Evolutionary conservation across 805 yeast genomes (phyloP).

Genomic region (Saturnispora silvae): DNA sequence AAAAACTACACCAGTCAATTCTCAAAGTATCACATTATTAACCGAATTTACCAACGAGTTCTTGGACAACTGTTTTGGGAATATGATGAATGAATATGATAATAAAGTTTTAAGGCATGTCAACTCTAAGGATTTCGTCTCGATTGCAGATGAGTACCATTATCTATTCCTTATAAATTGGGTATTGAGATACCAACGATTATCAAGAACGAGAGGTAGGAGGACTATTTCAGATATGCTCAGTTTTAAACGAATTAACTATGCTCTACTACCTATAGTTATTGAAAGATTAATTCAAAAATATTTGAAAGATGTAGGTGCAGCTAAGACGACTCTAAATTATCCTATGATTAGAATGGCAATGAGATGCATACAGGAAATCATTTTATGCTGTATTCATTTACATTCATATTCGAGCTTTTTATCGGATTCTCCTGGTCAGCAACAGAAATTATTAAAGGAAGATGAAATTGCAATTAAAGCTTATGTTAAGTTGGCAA

Average conservation of each 20-base stretch:
- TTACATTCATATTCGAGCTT: constrained; percentile 27
- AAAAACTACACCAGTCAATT: background rate
- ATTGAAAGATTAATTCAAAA: constrained; percentile 4
- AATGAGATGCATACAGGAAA: constrained; percentile 54
- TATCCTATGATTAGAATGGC: constrained; percentile 62
- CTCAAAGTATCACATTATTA: constrained; percentile 15
- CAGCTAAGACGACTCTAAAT: constrained; percentile 22
- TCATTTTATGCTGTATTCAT: constrained; percentile 36
- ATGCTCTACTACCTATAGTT: constrained; percentile 5
- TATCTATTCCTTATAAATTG: constrained; percentile 59
- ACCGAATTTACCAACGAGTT: constrained; percentile 45
- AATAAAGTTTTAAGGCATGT: constrained; percentile 14
- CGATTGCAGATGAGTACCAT: constrained; percentile 23
- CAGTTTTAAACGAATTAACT: constrained; percentile 1
- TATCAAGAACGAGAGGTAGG: constrained; percentile 16
- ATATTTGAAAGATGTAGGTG: constrained; percentile 1
- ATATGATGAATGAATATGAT: constrained; percentile 43
- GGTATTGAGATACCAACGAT: constrained; percentile 62
- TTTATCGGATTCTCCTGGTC: constrained; percentile 30
- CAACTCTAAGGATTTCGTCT: constrained; percentile 24
- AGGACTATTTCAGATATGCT: constrained; percentile 16
- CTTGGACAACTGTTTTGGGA: constrained; percentile 66
- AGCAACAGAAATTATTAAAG: constrained; percentile 26
- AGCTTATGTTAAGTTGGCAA: constrained; percentile 21
- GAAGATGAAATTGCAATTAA: constrained; percentile 39